Conservation (phyloP, 2,329 filamentous ascomycete genomes). For the Ceratocystis diversiconidia region DNA sequence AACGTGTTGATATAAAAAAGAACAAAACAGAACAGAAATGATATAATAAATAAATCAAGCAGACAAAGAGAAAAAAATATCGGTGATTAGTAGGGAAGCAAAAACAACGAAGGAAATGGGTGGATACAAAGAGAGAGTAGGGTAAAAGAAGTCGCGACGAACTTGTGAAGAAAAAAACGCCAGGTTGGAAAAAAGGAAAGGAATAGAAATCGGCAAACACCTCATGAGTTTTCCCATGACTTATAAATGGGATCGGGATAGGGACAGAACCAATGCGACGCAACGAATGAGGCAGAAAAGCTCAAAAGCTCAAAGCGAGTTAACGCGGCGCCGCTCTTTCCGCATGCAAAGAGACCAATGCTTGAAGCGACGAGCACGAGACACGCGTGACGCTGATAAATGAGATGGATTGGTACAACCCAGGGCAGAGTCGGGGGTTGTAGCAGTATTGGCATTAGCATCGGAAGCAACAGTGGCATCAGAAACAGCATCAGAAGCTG, state of each 20-base stretch:
- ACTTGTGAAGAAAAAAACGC: slow-evolving; percentile 9
- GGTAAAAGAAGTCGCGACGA: slow-evolving; percentile 4
- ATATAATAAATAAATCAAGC: slow-evolving; percentile 2
- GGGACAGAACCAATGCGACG: background rate
- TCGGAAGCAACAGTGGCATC: background rate
- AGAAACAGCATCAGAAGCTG: background rate
- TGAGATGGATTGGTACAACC: background rate
- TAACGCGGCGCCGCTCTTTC: background rate
- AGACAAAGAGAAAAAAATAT: background rate
- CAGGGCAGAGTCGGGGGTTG: background rate
- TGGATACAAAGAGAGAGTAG: background rate
- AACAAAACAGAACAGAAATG: slow-evolving; percentile 7
- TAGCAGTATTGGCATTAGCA: background rate
- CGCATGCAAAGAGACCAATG: background rate
- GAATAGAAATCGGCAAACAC: slow-evolving; percentile 14
- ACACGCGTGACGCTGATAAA: background rate
- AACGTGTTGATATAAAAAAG: slow-evolving; percentile 6
- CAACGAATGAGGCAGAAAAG: background rate
- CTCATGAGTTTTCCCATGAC: background rate
- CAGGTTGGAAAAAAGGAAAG: slow-evolving; percentile 10
- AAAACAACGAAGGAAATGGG: background rate
- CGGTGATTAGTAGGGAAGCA: background rate
- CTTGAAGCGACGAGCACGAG: background rate
- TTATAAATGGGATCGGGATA: background rate
- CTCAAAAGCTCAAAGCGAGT: background rate